Conservation (phyloP, 768 basidiomycete species). For the Tylopilus sp. region DNA sequence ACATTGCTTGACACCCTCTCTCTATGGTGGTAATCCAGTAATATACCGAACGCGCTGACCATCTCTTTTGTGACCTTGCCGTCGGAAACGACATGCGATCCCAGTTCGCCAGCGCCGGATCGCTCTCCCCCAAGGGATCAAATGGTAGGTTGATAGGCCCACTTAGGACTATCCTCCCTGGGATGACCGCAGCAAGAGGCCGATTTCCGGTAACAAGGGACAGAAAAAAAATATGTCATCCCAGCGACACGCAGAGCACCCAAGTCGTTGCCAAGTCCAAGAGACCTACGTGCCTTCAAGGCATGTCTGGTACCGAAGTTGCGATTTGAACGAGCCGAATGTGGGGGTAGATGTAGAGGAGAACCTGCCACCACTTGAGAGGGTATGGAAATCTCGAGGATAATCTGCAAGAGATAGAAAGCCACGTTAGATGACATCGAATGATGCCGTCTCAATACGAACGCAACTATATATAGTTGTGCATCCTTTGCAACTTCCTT, state of each 20-base stretch:
- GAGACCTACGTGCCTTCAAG: neutral
- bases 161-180: conserved; percentile 4
- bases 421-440: neutral
- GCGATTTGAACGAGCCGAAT: neutral
- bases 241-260: neutral
- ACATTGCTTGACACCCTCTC: neutral
- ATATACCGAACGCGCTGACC: conserved; percentile 3
- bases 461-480: neutral
- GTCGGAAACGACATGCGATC: conserved; percentile 1
- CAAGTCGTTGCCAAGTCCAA: neutral
- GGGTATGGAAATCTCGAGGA: conserved; percentile 10
- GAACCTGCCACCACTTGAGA: conserved; percentile 10
- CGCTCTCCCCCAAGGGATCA: conserved; percentile 5
- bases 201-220: conserved; percentile 1
- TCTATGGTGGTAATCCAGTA: conserved; percentile 1
- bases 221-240: conserved; percentile 1
- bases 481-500: neutral
- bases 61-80: neutral
- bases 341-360: conserved; percentile 4
- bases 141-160: conserved; percentile 9
- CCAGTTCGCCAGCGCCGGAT: conserved; percentile 4
- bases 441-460: conserved; percentile 10
- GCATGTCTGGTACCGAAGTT: neutral
- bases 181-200: conserved; percentile 4
- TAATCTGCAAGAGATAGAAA: neutral